Conservation (phyloP, 140 eudicot genomes). For the Erigeron philadelphicus region DNA sequence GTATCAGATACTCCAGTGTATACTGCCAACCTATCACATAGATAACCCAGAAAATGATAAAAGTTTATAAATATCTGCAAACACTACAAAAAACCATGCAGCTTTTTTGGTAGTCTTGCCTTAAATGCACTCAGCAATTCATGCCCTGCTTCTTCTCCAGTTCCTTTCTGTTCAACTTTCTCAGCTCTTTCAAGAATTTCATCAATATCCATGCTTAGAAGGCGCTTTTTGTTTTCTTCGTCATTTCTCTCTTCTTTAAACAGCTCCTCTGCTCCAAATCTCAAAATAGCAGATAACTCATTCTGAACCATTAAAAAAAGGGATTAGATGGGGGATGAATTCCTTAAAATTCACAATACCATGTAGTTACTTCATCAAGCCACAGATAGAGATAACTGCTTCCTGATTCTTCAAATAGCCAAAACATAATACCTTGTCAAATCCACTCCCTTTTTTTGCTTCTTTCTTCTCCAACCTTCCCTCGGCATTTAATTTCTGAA, state of each 20-base stretch:
- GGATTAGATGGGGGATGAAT: not conserved
- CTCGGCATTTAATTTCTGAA: conserved; percentile 95
- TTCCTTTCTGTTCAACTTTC: conserved; percentile 76
- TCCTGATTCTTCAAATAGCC: conserved; percentile 6
- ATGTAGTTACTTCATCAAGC: conserved; percentile 4
- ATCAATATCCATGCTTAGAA: conserved; percentile 90
- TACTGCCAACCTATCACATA: not conserved
- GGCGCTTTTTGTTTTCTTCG: conserved; percentile 91
- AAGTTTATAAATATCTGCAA: not conserved
- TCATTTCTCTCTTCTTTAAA: conserved; percentile 93
- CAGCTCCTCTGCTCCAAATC: conserved; percentile 98
- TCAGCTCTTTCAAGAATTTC: conserved; percentile 99
- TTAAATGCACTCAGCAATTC: conserved; percentile 86
- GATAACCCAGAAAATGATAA: not conserved
- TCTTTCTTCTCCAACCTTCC: conserved; percentile 96
- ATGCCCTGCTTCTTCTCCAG: conserved; percentile 60
- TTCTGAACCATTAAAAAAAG: conserved; percentile 49
- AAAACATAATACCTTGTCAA: conserved; percentile 70
- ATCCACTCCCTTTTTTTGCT: conserved; percentile 75
- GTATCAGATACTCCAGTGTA: not conserved
- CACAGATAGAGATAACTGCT: not conserved
- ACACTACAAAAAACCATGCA: not conserved
- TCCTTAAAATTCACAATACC: not conserved
- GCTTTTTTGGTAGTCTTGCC: conserved; percentile 38
- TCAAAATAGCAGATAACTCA: conserved; percentile 93